Conservation (phyloP, 2,329 filamentous ascomycete genomes). For the Stromatinia cepivora region DNA sequence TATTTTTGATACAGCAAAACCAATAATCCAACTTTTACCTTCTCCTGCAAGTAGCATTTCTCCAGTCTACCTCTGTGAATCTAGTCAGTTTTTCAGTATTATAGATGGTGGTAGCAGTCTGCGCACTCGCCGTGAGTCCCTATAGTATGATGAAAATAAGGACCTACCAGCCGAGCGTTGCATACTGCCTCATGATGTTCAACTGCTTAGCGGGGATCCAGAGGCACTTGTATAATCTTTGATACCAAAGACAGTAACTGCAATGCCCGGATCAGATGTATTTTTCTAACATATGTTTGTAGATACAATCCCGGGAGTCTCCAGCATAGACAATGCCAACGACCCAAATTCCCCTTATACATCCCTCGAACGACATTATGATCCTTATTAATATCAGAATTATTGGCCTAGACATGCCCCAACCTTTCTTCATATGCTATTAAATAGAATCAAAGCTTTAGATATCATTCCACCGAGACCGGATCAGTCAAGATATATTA, state of each 20-base stretch:
- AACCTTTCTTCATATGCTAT: not conserved
- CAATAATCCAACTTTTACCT: not conserved
- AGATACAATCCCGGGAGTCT: not conserved
- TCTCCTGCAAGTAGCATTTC: too few relatives aligned
- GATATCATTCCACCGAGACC: not conserved
- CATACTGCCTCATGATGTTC: not conserved
- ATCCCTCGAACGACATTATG: not conserved
- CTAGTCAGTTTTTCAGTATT: not conserved
- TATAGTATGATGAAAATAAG: not conserved
- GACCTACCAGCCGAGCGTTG: not conserved
- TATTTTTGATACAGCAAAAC: not conserved
- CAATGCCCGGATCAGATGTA: not conserved
- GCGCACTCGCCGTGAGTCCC: not conserved
- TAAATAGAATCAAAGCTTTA: conserved; percentile 9
- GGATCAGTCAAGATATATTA: not conserved
- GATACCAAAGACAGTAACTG: not conserved
- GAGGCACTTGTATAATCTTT: not conserved
- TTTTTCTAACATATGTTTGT: not conserved
- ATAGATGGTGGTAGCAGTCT: not conserved
- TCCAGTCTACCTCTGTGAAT: not conserved
- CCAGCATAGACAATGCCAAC: not conserved
- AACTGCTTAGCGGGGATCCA: not conserved
- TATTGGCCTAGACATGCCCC: conserved; percentile 10
- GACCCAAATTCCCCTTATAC: not conserved
- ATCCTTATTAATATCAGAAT: not conserved